phyloP scores from a whole-genome alignment of 768 basidiomycete species.

The Sistotremastrum suecicum region DNA sequence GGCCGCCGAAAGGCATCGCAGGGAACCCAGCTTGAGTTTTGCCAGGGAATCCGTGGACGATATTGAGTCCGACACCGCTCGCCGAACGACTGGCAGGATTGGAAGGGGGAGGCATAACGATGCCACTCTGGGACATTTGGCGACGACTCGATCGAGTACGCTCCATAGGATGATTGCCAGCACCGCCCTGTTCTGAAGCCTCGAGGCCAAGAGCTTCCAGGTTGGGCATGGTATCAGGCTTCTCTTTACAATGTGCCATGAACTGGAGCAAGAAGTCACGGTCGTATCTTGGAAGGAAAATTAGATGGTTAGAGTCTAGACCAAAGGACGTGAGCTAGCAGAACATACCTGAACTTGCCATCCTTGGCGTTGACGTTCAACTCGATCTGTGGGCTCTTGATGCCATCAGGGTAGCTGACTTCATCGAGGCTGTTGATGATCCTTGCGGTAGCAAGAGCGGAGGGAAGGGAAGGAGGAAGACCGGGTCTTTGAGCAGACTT shows the following conservation, averaged over 20 bases:
- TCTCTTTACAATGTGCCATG: slow-evolving; percentile 89
- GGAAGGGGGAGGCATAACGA: slow-evolving; percentile 22
- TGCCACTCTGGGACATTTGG: slow-evolving; percentile 29
- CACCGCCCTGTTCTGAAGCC: slow-evolving; percentile 37
- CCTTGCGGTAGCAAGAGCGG: slow-evolving; percentile 67
- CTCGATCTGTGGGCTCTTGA: slow-evolving; percentile 69
- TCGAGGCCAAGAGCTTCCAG: slow-evolving; percentile 88
- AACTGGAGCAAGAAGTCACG: slow-evolving; percentile 97
- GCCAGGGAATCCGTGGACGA: slow-evolving; percentile 35
- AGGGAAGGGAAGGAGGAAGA: slow-evolving; percentile 35
- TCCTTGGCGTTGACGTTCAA: slow-evolving; percentile 75
- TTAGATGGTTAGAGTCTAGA: neutral
- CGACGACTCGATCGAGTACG: slow-evolving; percentile 57
- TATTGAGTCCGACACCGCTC: slow-evolving; percentile 31
- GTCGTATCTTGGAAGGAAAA: slow-evolving; percentile 54
- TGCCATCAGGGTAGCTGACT: slow-evolving; percentile 70
- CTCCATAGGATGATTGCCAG: slow-evolving; percentile 23
- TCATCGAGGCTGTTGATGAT: slow-evolving; percentile 70
- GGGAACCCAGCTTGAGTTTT: slow-evolving; percentile 44
- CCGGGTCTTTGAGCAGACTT: slow-evolving; percentile 31
- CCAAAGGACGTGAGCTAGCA: slow-evolving; percentile 1
- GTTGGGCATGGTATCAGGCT: slow-evolving; percentile 79
- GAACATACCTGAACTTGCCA: slow-evolving; percentile 71
- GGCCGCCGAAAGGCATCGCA: slow-evolving; percentile 36
- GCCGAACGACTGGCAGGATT: slow-evolving; percentile 18